These are phyloP conservation scores for Cordyceps pruinosa DNA, from an alignment of 2,329 filamentous ascomycete genomes.

Conservation along the genomic window DNA sequence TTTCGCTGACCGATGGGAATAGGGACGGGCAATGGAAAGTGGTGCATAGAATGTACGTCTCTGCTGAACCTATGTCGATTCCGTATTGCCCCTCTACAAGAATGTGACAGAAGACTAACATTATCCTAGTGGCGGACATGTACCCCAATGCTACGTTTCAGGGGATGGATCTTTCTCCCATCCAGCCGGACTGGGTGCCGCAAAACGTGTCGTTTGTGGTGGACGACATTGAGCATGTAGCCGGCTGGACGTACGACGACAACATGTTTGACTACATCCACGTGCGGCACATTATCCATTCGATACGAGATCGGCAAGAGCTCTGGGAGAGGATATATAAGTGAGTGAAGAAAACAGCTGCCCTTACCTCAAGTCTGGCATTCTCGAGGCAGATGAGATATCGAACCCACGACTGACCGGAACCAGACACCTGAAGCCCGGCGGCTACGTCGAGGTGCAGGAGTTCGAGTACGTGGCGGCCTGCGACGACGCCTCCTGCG, in stretches of 20 bases:
- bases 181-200: slow-evolving; percentile 45
- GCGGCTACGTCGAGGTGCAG: slow-evolving; percentile 44
- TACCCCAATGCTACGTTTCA: slow-evolving; percentile 38
- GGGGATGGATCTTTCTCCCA: slow-evolving; percentile 45
- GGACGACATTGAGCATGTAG: slow-evolving; percentile 44
- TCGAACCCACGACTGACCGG: neutral
- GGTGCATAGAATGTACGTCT: slow-evolving; percentile 43
- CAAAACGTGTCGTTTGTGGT: slow-evolving; percentile 45
- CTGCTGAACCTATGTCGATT: neutral
- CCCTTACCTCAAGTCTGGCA: too few species aligned
- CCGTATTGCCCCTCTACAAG: neutral
- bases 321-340: slow-evolving; percentile 37
- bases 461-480: slow-evolving; percentile 36
- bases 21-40: slow-evolving; percentile 39
- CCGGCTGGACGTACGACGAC: slow-evolving; percentile 41
- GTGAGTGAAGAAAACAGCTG: slow-evolving; percentile 23
- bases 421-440: slow-evolving; percentile 42
- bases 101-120: neutral
- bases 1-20: slow-evolving; percentile 13
- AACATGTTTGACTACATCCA: slow-evolving; percentile 44
- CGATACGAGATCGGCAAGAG: slow-evolving; percentile 34
- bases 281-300: slow-evolving; percentile 39
- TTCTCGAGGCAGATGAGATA: too few species aligned
- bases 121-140: slow-evolving; percentile 37
- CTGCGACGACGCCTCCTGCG: slow-evolving; percentile 39